A percentile compares a stretch with the other conserved stretches of the same genome.
Conservation (phyloP, 495 filamentous ascomycete species). For the Amphirosellinia nigrospora region DNA sequence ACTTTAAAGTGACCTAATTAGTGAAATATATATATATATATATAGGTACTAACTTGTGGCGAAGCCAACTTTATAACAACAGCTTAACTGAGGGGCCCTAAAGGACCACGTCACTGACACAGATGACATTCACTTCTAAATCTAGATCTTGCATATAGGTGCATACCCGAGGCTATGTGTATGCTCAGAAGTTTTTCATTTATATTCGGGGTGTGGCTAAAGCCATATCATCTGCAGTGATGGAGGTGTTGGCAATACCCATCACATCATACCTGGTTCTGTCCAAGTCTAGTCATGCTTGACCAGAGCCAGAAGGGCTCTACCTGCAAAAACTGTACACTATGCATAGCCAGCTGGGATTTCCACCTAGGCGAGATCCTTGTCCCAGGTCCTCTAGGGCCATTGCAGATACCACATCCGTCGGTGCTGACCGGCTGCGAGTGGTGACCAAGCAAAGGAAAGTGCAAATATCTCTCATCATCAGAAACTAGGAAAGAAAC, state of each 20-base stretch:
- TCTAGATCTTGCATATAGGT: background rate
- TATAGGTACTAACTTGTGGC: background rate
- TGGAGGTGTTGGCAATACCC: constrained; percentile 12
- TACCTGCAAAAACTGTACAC: constrained; percentile 23
- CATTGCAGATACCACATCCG: constrained; percentile 23
- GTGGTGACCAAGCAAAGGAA: constrained; percentile 39
- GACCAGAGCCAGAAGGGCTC: constrained; percentile 10
- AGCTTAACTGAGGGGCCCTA: too few relatives aligned
- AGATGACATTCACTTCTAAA: background rate
- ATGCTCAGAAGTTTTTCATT: constrained; percentile 28
- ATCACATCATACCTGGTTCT: constrained; percentile 24
- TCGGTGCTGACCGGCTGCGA: constrained; percentile 12
- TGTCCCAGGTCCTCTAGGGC: constrained; percentile 20
- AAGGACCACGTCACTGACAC: background rate
- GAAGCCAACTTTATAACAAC: background rate
- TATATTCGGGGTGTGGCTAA: constrained; percentile 22
- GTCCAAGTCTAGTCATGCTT: constrained; percentile 24
- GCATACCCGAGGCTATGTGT: background rate
- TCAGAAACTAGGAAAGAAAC: constrained; percentile 41
- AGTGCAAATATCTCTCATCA: constrained; percentile 42
- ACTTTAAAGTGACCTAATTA: background rate
- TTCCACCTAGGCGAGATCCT: constrained; percentile 21
- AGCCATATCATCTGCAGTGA: constrained; percentile 24
- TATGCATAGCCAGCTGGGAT: constrained; percentile 18
- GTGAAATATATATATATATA: too few relatives aligned